Evolutionary conservation across 176 grass and related monocot genomes (phyloP), one percentile per base, ranked within the genome.

Genomic region (sorghum (Sorghum bicolor)): DNA sequence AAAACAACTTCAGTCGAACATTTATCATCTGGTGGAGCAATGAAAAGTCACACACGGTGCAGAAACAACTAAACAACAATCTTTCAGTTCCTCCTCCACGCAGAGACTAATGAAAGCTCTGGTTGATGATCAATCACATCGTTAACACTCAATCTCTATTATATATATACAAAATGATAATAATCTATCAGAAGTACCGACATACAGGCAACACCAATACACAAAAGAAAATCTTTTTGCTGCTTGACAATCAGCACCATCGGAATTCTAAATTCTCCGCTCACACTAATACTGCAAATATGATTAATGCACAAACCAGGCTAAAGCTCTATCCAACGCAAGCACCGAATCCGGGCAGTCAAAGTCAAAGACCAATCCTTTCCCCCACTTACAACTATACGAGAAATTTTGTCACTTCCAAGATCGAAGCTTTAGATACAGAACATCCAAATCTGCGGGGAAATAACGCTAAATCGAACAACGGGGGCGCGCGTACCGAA

Each of bases 401-500:
- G 0, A 37, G 65, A 66, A 74, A 67, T 12, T 36, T 13, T 28
- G 29, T 0, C 36, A 50, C 29, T 78, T 32, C n/a, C 20, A 83
- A 67, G 10, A 65, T 30, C 45, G 1, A 5, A 40, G 53, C n/a
- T 58, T 37, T 64, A 5, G 1, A 29, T 25, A n/a, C 19, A 11
- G 2, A 52, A 4, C 67, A 53, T 4, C 8, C 77, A 17, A 85
- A 86, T 76, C 71, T 26, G 22, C 17, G 17, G 40, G 5, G 36
- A 61, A 20, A 36, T 9, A 38, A 66, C 33, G 14, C 1, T 12
- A 22, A 85, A 85, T 67, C 61, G 45, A 58, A 39, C 29, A 34
- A 19, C 10, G 6, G 25, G 24, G 70, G 14, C 9, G 31, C 30
- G 9, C 65, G 7, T 88, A 92, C 96, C 96, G 68, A 95, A 99